Evolutionary conservation across 441 rosid genomes (phyloP).

Genomic region (Brassica hybrid): DNA sequence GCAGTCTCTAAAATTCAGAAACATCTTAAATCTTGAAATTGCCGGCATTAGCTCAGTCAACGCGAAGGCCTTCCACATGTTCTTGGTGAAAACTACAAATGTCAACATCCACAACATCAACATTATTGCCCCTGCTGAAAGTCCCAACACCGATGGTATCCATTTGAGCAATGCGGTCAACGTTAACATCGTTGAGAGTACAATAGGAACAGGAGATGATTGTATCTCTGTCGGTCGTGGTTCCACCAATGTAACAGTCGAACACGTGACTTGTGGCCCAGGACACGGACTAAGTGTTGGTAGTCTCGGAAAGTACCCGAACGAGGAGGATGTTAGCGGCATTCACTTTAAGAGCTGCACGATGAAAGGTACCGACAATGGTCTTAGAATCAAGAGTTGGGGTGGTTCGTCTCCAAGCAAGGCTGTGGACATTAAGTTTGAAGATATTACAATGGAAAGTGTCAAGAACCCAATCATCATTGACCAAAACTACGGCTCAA

Average conservation of each 20-base stretch:
- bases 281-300: constrained; percentile 85
- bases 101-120: no score
- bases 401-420: constrained; percentile 50
- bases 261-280: constrained; percentile 65
- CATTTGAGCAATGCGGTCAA: constrained; percentile 36
- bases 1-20: constrained; percentile 42
- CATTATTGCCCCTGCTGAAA: no score
- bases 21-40: constrained; percentile 25
- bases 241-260: constrained; percentile 34
- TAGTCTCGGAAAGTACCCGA: constrained; percentile 64
- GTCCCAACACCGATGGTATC: no score
- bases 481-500: no score
- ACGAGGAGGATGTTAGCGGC: constrained; percentile 57
- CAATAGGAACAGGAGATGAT: constrained; percentile 58
- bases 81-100: no score
- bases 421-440: constrained; percentile 48
- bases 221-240: constrained; percentile 61
- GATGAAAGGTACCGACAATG: constrained; percentile 55
- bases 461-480: constrained; percentile 72
- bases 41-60: constrained; percentile 30
- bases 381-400: constrained; percentile 74
- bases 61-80: no score
- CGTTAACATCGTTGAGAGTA: constrained; percentile 33
- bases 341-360: constrained; percentile 56
- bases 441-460: constrained; percentile 49